Percentiles rank a stretch among this genome's conserved stretches.
Evolutionary conservation across 768 basidiomycete species (phyloP).

Genomic region (Daedaleopsis nitida): DNA sequence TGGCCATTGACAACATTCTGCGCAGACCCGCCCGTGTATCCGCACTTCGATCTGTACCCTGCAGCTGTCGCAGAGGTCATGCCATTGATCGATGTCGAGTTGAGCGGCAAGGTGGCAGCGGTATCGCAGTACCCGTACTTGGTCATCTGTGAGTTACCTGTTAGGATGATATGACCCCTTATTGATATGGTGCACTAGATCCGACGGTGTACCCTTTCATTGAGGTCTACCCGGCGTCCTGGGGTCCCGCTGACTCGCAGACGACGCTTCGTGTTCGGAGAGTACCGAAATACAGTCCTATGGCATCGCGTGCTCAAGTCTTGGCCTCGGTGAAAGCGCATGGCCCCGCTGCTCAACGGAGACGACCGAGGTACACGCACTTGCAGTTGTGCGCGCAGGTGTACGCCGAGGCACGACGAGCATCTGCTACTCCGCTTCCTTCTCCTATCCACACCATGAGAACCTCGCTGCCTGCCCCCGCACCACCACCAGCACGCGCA

Average conservation of each 20-base stretch:
- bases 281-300: slow-evolving; percentile 21
- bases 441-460: not conserved
- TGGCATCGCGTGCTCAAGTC: slow-evolving; percentile 21
- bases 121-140: slow-evolving; percentile 10
- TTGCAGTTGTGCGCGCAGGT: slow-evolving; percentile 5
- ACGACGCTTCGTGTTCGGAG: not conserved
- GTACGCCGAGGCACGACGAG: not conserved
- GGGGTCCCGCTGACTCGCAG: not conserved
- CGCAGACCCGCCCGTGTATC: slow-evolving; percentile 30
- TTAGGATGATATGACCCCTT: not conserved
- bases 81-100: not conserved
- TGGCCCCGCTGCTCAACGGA: not conserved
- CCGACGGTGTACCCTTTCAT: slow-evolving; percentile 30
- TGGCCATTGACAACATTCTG: not conserved
- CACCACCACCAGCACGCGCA: not conserved
- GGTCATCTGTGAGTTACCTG: slow-evolving; percentile 16
- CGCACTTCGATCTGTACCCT: slow-evolving; percentile 30
- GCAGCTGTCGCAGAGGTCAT: not conserved
- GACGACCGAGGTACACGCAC: slow-evolving; percentile 11
- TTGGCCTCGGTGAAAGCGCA: not conserved
- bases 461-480: not conserved
- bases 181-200: slow-evolving; percentile 11
- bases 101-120: not conserved
- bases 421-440: not conserved
- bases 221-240: slow-evolving; percentile 29